A percentile compares a stretch with the other conserved stretches of the same genome.
phyloP scores from a whole-genome alignment of 768 basidiomycete species.

The Grammothele lineata region DNA sequence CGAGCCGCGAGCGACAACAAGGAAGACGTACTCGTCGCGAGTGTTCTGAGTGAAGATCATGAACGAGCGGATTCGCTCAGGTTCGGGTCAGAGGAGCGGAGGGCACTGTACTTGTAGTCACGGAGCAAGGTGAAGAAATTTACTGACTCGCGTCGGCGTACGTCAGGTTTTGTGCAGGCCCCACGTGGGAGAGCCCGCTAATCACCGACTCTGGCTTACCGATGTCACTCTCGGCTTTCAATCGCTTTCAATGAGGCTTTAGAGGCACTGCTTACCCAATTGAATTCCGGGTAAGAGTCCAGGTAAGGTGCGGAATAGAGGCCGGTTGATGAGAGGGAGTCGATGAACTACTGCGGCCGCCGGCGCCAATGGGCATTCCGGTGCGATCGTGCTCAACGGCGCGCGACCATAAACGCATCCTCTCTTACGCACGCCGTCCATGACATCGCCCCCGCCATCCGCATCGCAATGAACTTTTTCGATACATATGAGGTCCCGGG shows the following conservation, averaged over 20 bases:
- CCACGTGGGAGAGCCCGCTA: constrained; percentile 10
- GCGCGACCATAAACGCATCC: no score
- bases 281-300: no score
- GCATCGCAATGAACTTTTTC: constrained; percentile 60
- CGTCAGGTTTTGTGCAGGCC: constrained; percentile 8
- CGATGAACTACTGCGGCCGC: no score
- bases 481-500: constrained; percentile 62
- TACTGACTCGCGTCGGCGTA: constrained; percentile 11
- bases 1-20: constrained; percentile 1
- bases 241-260: no score
- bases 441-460: not conserved
- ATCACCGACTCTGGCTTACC: not conserved
- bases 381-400: no score
- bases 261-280: no score
- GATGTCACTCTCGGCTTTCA: no score
- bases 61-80: constrained; percentile 36
- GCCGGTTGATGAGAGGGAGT: no score
- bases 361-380: no score
- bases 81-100: not conserved
- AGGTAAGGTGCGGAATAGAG: no score
- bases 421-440: not conserved
- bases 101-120: not conserved
- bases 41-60: constrained; percentile 87
- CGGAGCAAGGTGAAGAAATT: constrained; percentile 12
- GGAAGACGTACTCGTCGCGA: constrained; percentile 72